These are phyloP conservation scores for Monosporascus sp. DNA, from an alignment of 2,329 filamentous ascomycete species.

Conservation along the genomic window DNA sequence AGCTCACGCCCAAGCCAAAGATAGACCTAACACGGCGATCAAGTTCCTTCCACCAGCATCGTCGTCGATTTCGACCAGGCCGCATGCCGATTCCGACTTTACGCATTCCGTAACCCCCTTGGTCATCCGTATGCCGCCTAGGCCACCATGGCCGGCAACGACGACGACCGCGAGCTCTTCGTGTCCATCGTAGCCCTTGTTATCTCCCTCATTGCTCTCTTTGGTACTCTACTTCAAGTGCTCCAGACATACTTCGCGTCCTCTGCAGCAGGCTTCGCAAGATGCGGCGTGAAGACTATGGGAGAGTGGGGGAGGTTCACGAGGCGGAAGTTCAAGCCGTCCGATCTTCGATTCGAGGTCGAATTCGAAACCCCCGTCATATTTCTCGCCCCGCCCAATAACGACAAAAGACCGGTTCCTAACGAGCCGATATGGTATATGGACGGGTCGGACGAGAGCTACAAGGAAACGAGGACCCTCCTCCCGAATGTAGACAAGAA, in stretches of 20 bases:
- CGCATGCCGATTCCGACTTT: not conserved
- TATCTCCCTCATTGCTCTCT: slow-evolving; percentile 14
- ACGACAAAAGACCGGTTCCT: slow-evolving; percentile 10
- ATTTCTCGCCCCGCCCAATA: slow-evolving; percentile 14
- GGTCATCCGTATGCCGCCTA: not conserved
- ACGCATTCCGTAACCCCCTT: not conserved
- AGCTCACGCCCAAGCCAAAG: too few relatives aligned
- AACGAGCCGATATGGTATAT: slow-evolving; percentile 13
- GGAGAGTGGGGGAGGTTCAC: slow-evolving; percentile 15
- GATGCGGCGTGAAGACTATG: slow-evolving; percentile 11
- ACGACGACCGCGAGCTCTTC: slow-evolving; percentile 4
- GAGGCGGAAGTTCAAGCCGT: slow-evolving; percentile 9
- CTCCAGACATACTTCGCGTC: slow-evolving; percentile 15
- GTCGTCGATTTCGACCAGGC: too few relatives aligned
- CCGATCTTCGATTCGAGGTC: slow-evolving; percentile 17
- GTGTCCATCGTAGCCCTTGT: slow-evolving; percentile 15
- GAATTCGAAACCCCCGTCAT: slow-evolving; percentile 19
- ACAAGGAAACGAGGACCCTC: slow-evolving; percentile 9
- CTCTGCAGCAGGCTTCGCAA: slow-evolving; percentile 4
- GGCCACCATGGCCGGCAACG: not conserved
- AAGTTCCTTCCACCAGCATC: too few relatives aligned
- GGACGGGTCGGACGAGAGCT: slow-evolving; percentile 12
- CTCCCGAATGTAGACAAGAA: slow-evolving; percentile 3
- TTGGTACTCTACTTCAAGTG: slow-evolving; percentile 9
- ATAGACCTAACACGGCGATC: too few relatives aligned